Percentiles rank a stretch among this genome's conserved stretches.
Conservation (phyloP, 805 yeast species). For the Candida dajiaensis region DNA sequence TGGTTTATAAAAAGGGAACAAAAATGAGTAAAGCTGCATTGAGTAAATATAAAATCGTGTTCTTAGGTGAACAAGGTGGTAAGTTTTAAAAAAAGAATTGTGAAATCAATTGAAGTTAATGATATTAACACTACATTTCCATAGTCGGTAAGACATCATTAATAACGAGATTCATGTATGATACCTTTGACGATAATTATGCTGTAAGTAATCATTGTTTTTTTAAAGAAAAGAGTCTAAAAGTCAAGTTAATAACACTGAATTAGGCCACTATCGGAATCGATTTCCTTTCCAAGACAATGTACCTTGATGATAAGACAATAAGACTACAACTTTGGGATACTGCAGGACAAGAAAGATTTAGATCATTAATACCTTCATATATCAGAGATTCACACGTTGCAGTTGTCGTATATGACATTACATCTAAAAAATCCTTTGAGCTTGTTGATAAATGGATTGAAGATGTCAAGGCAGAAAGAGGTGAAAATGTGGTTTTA, state of each 20-base stretch:
- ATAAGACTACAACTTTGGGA: conserved; percentile 96
- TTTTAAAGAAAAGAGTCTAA: too few species aligned
- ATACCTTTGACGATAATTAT: conserved; percentile 92
- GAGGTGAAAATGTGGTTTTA: conserved; percentile 85
- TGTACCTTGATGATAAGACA: conserved; percentile 94
- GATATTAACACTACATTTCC: neutral
- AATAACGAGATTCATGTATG: conserved; percentile 97
- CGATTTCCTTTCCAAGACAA: conserved; percentile 88
- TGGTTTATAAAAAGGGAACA: too few species aligned
- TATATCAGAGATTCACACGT: conserved; percentile 95
- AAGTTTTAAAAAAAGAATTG: neutral
- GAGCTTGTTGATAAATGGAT: conserved; percentile 86
- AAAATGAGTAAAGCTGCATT: conserved; percentile 24
- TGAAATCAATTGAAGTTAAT: too few species aligned
- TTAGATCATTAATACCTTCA: conserved; percentile 89
- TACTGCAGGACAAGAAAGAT: conserved; percentile 96
- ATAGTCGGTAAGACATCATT: conserved; percentile 91
- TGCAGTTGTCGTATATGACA: conserved; percentile 95
- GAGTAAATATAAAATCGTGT: conserved; percentile 80
- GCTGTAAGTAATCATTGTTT: conserved; percentile 31
- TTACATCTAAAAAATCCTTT: conserved; percentile 80
- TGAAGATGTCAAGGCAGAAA: conserved; percentile 87
- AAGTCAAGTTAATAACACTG: neutral
- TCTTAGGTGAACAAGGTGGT: conserved; percentile 80
- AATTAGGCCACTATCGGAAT: conserved; percentile 88